Percentiles rank a stretch among this genome's conserved stretches.
These are phyloP conservation scores for Starmera dryadoides DNA, from an alignment of 805 yeast species.

Conservation along the genomic window DNA sequence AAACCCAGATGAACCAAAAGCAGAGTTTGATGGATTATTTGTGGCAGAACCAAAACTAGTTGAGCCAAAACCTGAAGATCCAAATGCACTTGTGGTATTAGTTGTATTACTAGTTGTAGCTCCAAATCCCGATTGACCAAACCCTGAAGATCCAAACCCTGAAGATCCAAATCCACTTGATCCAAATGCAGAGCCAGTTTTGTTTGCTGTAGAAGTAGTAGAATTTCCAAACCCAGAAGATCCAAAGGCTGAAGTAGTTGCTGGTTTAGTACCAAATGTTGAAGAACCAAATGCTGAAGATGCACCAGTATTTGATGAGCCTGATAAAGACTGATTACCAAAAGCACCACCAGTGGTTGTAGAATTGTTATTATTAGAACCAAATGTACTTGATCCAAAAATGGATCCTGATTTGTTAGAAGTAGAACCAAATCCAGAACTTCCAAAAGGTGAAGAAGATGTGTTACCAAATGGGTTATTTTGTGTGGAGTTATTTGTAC, in stretches of 20 bases:
- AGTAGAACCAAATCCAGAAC: background rate
- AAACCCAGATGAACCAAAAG: constrained; percentile 2
- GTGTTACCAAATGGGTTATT: background rate
- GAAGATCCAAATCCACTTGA: constrained; percentile 2
- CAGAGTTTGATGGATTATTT: background rate
- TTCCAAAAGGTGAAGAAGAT: constrained; percentile 18
- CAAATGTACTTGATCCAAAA: constrained; percentile 18
- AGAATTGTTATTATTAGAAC: constrained; percentile 2
- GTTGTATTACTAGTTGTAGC: too few species aligned
- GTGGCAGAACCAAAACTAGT: constrained; percentile 4
- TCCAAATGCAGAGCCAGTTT: constrained; percentile 10
- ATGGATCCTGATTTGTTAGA: constrained; percentile 5
- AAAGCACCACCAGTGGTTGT: constrained; percentile 5
- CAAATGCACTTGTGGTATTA: constrained; percentile 4
- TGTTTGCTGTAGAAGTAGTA: background rate
- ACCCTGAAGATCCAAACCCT: constrained; percentile 1
- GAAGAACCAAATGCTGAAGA: constrained; percentile 9
- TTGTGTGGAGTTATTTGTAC: background rate
- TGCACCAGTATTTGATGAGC: background rate
- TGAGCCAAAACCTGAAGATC: background rate
- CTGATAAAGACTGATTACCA: background rate
- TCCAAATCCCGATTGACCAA: constrained; percentile 4
- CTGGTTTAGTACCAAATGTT: constrained; percentile 11
- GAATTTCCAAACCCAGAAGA: constrained; percentile 4
- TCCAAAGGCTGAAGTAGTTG: constrained; percentile 1